Conservation (phyloP, 129 eudicot species). For the Smallanthus sonchifolius region DNA sequence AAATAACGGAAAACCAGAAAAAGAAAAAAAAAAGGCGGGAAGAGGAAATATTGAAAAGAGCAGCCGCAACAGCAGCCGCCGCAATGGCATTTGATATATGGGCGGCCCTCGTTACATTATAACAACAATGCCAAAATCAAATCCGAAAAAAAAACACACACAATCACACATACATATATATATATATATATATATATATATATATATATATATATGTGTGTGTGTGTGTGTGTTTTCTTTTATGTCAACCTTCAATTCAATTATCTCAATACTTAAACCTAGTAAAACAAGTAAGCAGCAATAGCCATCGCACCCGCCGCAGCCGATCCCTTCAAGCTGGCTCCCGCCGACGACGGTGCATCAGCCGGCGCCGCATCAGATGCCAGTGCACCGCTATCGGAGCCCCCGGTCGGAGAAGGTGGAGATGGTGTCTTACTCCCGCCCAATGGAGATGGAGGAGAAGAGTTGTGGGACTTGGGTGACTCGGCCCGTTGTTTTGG, state of each 20-base stretch:
- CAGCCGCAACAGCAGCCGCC: constrained; percentile 13
- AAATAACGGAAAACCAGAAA: background rate
- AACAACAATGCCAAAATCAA: constrained; percentile 28
- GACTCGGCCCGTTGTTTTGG: background rate
- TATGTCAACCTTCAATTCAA: constrained; percentile 26
- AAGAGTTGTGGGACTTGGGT: constrained; percentile 5
- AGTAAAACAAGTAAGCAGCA: constrained; percentile 23
- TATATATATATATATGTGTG: background rate
- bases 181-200: too few species aligned
- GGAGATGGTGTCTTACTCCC: background rate
- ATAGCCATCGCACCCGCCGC: constrained; percentile 20
- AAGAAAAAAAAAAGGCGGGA: background rate
- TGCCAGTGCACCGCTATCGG: background rate
- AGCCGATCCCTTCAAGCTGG: constrained; percentile 17
- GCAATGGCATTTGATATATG: constrained; percentile 31
- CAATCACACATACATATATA: too few species aligned
- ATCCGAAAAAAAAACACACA: constrained; percentile 11
- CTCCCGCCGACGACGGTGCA: constrained; percentile 19
- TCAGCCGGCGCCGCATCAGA: constrained; percentile 26
- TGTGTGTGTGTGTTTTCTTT: constrained; percentile 17
- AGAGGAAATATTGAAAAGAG: constrained; percentile 22
- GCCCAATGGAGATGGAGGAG: background rate
- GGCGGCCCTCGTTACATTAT: constrained; percentile 14
- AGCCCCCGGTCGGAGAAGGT: constrained; percentile 14
- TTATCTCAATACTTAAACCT: constrained; percentile 20